A percentile compares a stretch with the other conserved stretches of the same genome.
phyloP scores from a whole-genome alignment of 2,329 filamentous ascomycete genomes.

The Raffaelea ambrosiae region DNA sequence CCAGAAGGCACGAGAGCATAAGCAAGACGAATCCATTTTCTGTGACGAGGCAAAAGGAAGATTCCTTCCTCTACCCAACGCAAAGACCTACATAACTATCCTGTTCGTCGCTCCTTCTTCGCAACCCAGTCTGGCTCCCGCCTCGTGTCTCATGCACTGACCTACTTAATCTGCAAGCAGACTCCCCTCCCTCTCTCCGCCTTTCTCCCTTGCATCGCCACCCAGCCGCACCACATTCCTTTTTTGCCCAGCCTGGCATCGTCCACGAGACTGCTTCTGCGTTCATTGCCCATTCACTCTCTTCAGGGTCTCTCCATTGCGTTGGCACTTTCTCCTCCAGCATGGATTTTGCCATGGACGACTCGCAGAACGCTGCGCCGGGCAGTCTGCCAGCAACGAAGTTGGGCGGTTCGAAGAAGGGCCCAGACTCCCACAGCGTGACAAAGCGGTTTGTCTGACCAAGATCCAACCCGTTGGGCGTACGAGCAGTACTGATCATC shows the following conservation, averaged over 20 bases:
- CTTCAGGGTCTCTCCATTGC: background rate
- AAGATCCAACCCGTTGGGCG: background rate
- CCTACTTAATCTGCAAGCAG: no score
- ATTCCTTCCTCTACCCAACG: no score
- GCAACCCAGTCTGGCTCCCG: no score
- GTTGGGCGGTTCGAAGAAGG: slow-evolving; percentile 46
- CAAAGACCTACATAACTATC: no score
- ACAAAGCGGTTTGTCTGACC: slow-evolving; percentile 56
- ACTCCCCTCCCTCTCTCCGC: no score
- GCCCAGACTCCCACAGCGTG: slow-evolving; percentile 62
- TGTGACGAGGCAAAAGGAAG: no score
- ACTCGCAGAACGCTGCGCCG: slow-evolving; percentile 60
- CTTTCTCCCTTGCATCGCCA: no score
- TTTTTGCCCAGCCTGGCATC: background rate
- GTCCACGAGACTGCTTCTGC: background rate
- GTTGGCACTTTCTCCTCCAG: slow-evolving; percentile 3
- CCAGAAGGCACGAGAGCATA: no score
- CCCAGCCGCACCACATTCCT: background rate
- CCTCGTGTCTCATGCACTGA: no score
- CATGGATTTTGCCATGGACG: slow-evolving; percentile 49
- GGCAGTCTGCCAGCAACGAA: slow-evolving; percentile 57
- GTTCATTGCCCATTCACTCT: background rate
- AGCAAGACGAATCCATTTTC: no score
- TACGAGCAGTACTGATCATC: background rate
- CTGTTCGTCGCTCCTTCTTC: no score